Conservation (phyloP, 331 rosid species). For the Pyracantha coccinea region DNA sequence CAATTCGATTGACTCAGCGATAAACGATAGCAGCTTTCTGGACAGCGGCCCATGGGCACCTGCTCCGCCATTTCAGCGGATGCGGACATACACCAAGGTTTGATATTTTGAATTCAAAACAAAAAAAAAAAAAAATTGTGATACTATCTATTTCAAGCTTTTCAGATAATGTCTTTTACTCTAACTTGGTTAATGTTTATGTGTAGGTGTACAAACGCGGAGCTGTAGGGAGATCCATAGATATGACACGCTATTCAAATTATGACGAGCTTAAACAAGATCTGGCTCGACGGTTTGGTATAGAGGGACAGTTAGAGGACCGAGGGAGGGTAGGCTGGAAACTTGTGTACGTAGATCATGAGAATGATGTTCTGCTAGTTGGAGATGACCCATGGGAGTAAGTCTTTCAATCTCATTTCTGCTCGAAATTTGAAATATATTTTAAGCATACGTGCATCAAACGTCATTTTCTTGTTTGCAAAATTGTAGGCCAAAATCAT, state of each 20-base stretch:
- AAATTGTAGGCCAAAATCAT: background rate
- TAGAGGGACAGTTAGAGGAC: slow-evolving; percentile 94
- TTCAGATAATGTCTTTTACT: background rate
- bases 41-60: slow-evolving; percentile 70
- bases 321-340: slow-evolving; percentile 90
- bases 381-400: slow-evolving; percentile 99
- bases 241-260: slow-evolving; percentile 72
- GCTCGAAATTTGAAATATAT: background rate
- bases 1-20: slow-evolving; percentile 73
- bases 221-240: slow-evolving; percentile 97
- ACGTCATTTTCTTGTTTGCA: background rate
- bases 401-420: slow-evolving; percentile 20
- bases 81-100: slow-evolving; percentile 98
- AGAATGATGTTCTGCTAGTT: slow-evolving; percentile 77
- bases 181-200: slow-evolving; percentile 13
- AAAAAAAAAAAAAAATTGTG: background rate
- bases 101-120: slow-evolving; percentile 2
- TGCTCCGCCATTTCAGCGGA: slow-evolving; percentile 66
- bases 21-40: slow-evolving; percentile 63
- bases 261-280: slow-evolving; percentile 89
- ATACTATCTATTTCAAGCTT: background rate
- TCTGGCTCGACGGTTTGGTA: slow-evolving; percentile 87
- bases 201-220: slow-evolving; percentile 92
- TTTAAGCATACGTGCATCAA: background rate
- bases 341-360: slow-evolving; percentile 93